A percentile compares a stretch with the other conserved stretches of the same genome.
These are phyloP conservation scores for Penicillium manginii DNA, from an alignment of 495 filamentous ascomycete species.

Conservation along the genomic window DNA sequence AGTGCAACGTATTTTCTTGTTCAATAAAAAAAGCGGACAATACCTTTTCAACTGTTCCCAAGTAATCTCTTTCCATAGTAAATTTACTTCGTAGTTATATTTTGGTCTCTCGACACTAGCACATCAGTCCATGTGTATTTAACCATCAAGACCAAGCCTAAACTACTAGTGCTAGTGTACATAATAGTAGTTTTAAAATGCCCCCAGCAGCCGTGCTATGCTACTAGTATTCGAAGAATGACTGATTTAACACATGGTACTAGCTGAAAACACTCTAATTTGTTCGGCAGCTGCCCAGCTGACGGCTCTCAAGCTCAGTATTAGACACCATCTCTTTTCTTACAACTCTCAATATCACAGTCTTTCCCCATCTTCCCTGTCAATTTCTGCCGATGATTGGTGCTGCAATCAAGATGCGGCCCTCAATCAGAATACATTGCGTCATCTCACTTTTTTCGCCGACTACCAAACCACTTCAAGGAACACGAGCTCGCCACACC, in stretches of 20 bases:
- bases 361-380: neutral
- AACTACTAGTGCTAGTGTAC: neutral
- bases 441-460: constrained; percentile 41
- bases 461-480: constrained; percentile 21
- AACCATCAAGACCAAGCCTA: neutral
- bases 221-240: too few relatives aligned
- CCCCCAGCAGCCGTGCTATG: too few relatives aligned
- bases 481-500: constrained; percentile 8
- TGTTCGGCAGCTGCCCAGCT: neutral
- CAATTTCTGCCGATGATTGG: neutral
- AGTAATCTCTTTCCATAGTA: neutral
- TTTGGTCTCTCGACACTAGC: neutral
- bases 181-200: too few relatives aligned
- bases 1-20: constrained; percentile 50
- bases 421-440: constrained; percentile 35
- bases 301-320: neutral
- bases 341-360: neutral
- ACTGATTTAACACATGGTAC: neutral
- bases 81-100: too few relatives aligned
- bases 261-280: neutral
- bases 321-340: neutral
- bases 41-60: constrained; percentile 33
- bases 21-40: constrained; percentile 54
- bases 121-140: neutral
- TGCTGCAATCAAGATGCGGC: constrained; percentile 15